Evolutionary conservation across 2,329 filamentous ascomycete genomes (phyloP).

Genomic region (Daldinia eschscholtzii): DNA sequence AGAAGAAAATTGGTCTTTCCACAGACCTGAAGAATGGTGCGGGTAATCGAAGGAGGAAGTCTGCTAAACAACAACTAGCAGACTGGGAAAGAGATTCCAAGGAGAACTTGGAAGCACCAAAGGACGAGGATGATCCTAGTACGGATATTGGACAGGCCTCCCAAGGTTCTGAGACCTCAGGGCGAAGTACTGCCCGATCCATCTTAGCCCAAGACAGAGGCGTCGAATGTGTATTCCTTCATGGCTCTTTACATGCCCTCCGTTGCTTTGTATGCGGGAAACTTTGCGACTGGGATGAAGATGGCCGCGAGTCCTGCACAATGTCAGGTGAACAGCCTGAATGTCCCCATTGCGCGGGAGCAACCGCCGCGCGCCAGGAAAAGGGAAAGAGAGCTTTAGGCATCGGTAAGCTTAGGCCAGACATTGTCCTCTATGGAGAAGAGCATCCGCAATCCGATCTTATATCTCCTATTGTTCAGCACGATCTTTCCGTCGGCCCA

Average conservation of each 20-base stretch:
- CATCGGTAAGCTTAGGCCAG: conserved; percentile 75
- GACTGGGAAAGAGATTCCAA: conserved; percentile 48
- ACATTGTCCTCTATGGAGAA: conserved; percentile 81
- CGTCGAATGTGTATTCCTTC: conserved; percentile 76
- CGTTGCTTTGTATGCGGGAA: conserved; percentile 73
- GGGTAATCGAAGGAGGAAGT: conserved; percentile 68
- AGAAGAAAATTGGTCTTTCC: conserved; percentile 76
- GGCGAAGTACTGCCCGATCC: conserved; percentile 38
- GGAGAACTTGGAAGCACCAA: conserved; percentile 47
- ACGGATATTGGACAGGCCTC: conserved; percentile 42
- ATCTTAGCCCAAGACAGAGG: conserved; percentile 56
- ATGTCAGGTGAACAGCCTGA: conserved; percentile 74
- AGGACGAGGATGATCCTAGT: conserved; percentile 34
- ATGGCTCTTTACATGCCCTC: conserved; percentile 75
- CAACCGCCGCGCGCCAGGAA: conserved; percentile 72
- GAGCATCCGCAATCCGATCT: conserved; percentile 77
- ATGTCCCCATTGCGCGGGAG: conserved; percentile 74
- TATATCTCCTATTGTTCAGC: conserved; percentile 75
- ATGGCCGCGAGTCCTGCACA: conserved; percentile 66
- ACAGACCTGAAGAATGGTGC: conserved; percentile 72
- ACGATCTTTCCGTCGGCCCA: conserved; percentile 73
- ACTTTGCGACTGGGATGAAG: conserved; percentile 71
- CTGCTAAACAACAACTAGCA: conserved; percentile 51
- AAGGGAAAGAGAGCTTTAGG: conserved; percentile 75
- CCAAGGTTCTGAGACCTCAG: conserved; percentile 37